A percentile compares a stretch with the other conserved stretches of the same genome.
Evolutionary conservation across 306 rosid species (phyloP).

Genomic region (Castanospermum australe): DNA sequence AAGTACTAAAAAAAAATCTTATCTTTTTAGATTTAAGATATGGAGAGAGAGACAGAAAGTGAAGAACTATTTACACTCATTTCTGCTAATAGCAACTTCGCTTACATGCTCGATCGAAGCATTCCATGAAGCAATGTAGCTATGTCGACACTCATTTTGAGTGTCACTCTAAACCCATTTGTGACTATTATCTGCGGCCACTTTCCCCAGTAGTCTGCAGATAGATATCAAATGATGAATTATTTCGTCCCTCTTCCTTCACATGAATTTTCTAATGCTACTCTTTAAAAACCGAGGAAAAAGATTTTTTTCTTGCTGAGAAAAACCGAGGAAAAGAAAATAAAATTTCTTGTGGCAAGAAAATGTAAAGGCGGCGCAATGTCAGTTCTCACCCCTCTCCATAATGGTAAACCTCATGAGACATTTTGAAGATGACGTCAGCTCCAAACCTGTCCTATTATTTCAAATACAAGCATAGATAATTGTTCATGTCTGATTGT

Average conservation of each 20-base stretch:
- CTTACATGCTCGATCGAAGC: conserved; percentile 68
- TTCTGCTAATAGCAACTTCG: background rate
- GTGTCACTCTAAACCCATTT: conserved; percentile 78
- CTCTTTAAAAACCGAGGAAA: too few species aligned
- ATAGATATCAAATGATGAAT: conserved; percentile 8
- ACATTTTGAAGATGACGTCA: conserved; percentile 92
- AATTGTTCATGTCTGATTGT: background rate
- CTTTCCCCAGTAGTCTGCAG: conserved; percentile 78
- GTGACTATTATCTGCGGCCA: conserved; percentile 80
- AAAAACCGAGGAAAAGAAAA: background rate
- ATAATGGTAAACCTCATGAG: conserved; percentile 89
- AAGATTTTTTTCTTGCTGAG: too few species aligned
- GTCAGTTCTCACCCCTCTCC: conserved; percentile 80
- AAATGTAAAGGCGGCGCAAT: background rate
- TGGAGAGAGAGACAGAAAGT: background rate
- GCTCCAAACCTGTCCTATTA: conserved; percentile 58
- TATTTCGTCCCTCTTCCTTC: background rate
- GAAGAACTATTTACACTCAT: background rate
- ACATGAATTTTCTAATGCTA: background rate
- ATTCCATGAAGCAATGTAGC: conserved; percentile 73
- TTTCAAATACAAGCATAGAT: background rate
- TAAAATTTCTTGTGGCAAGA: background rate
- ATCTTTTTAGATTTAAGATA: background rate
- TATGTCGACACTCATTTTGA: conserved; percentile 59
- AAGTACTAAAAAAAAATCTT: background rate